Base-by-base conservation (phyloP, 768 basidiomycete species). In the Agaricus blazei region DNA sequence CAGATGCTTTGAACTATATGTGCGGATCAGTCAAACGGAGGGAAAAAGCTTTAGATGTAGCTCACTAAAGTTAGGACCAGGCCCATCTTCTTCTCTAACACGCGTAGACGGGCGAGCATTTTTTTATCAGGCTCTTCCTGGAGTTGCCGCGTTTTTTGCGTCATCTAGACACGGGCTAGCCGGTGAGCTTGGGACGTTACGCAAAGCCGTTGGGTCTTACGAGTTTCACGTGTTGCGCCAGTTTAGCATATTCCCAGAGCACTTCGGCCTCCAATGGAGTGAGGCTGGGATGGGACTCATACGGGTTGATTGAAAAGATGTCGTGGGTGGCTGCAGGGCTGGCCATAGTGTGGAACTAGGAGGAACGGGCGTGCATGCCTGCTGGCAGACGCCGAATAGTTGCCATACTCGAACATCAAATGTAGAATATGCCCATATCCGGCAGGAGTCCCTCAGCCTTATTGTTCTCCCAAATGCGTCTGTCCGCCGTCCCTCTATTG, bases 51-150 rank as follows among this genome's bases (percentile, higher is more conserved):
- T 38, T 34, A 43, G 19, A 45, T 4, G 15, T 23, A 9, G 72
- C 82, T 60, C 65, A 94, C 94, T 69, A 99, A 72, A 0, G 95
- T 98, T 68, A 98, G 71, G 0, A 98, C 94, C 52, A 99, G 77
- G 7, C 90, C 92, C 88, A 99, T 93, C 70, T 97, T 96, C 68
- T 88, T 83, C 66, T 98, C 96, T 45, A 99, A 74, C 5, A 82
- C 76, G 37, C 94, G 78, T 28, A 99, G 72, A 50, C 87, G 85
- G 49, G 79, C 76, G 29, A 98, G 73, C 64, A 98, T 78, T 50
- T 76, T 74, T 58, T 88, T 81, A 65, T 97, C 91, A 1, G 93
- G 93, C 48, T 82, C 77, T 56, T 88, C 83, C 51, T 84, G 79
- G 57, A 96, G 76, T 38, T 72, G 70, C 59, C 82, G 85, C n/a